These are phyloP conservation scores for Adansonia digitata DNA, from an alignment of 345 rosid genomes.

Conservation along the genomic window DNA sequence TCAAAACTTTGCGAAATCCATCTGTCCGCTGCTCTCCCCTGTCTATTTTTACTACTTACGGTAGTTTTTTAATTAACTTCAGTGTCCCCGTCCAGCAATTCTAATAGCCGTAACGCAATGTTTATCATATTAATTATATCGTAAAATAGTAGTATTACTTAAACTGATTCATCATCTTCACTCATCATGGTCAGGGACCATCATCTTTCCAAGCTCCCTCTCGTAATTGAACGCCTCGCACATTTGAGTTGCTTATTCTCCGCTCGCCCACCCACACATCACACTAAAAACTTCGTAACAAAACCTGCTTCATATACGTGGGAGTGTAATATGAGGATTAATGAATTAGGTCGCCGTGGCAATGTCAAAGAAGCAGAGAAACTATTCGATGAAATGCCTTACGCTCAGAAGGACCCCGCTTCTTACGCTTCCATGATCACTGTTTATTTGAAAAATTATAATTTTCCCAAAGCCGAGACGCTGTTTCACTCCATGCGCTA, in stretches of 20 bases:
- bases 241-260: slow-evolving; percentile 18
- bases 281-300: background rate
- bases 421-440: slow-evolving; percentile 41
- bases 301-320: slow-evolving; percentile 15
- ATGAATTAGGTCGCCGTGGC: slow-evolving; percentile 32
- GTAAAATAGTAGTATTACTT: too few relatives aligned
- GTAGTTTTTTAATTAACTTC: too few relatives aligned
- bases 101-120: too few relatives aligned
- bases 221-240: background rate
- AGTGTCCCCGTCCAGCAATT: too few relatives aligned
- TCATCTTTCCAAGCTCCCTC: slow-evolving; percentile 4
- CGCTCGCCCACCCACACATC: slow-evolving; percentile 24
- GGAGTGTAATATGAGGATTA: slow-evolving; percentile 26
- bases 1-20: too few relatives aligned
- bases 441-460: slow-evolving; percentile 29
- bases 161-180: too few relatives aligned
- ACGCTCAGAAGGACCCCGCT: slow-evolving; percentile 21
- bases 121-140: too few relatives aligned
- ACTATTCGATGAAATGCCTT: slow-evolving; percentile 44
- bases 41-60: too few relatives aligned
- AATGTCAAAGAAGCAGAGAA: slow-evolving; percentile 29
- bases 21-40: too few relatives aligned
- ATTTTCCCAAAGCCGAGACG: slow-evolving; percentile 25
- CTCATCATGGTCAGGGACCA: background rate
- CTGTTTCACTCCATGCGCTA: slow-evolving; percentile 29